Evolutionary conservation across 257 asterid species (phyloP), one percentile per base, ranked within the genome.

Genomic region (Ajuga chamaepitys): DNA sequence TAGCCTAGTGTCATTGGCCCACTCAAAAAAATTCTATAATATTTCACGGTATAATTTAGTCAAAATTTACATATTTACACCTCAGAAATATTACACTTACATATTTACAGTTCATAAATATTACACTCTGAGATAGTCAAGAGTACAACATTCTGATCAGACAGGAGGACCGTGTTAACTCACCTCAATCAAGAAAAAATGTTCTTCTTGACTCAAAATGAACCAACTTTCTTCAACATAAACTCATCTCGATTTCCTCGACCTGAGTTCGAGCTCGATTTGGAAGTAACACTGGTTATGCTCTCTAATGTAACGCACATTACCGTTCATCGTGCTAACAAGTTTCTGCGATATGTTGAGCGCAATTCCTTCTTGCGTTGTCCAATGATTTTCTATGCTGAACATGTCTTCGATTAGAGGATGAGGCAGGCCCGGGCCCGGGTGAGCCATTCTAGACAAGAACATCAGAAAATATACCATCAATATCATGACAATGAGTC

Each of bases 351-450:
- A 80, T 7, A 77, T 26, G 70, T 83, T 79, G n/a, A 86, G 38
- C 7, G 77, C 80, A 8, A 76, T 56, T 40, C 90, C 96, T 73
- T 75, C 85, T 56, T 70, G 75, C 12, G 81, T 73, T 10, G 65
- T 51, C 68, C 60, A 47, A 9, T 65, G 22, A 71, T 44, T 78
- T 65, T 79, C 58, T 17, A 58, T 62, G 17, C 71, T 75, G 66
- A 48, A 42, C 88, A 84, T 84, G 22, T 86, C 85, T 50, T 80
- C 83, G n/a, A 77, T 68, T 7, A 86, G 75, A 68, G 70, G 44
- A 32, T 64, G 54, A 21, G 96, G 88, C 42, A 86, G 71, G n/a
- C 90, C 92, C 24, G 68, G 62, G 7, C 93, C 88, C 0, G 90
- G 86, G 77, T 86, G 96, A 71, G 80, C 55, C 84, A 89, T 81